Evolutionary conservation across 108 stramenopile genomes (phyloP), one percentile per base, ranked within the genome.

Genomic region (Schizochytrium sp.): DNA sequence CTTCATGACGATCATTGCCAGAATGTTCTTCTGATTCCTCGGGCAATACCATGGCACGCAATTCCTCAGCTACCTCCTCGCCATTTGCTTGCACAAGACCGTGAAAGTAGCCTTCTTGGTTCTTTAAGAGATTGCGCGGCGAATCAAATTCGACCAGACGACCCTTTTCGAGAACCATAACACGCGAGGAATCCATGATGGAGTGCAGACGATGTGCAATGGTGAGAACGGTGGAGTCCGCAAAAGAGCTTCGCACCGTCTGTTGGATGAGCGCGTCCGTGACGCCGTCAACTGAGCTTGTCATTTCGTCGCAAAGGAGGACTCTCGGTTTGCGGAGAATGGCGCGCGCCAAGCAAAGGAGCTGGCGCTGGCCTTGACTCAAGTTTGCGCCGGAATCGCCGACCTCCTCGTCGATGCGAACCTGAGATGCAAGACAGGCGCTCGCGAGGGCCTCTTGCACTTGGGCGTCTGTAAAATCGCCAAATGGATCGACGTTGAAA

Each of bases 281-380:
- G 29, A 95, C 97, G 10, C 93, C 95, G 88, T 98, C 98, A 5
- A 98, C 95, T 18, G 96, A 94, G 23, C 96, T 92, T 0, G 96
- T 97, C 25, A 96, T 96, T 89, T 98, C 99, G 92, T 99, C 99
- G 94, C 98, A 96, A 55, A 98, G 93, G 16, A 98, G 93, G 57
- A 99, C 90, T 5, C 89, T 93, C 87, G 93, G 94, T 87, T 92
- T 34, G 29, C 92, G 89, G 5, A 99, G 90, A 90, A 98, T 91
- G 2, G 98, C 98, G 25, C 99, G 92, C 8, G 97, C 98, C 91
- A 99, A 95, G 57, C 97, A 97, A 19, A 99, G 90, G 4, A 99
- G 94, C 90, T 98, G 98, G 47, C 99, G 93, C 90, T 99, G 97
- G 25, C 99, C 99, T n/a, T 97, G 95, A 34, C 94, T 94, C 58